Percentiles rank a stretch among this genome's conserved stretches.
phyloP scores from a whole-genome alignment of 75 land plant species.

The Isoetes taiwanensis region DNA sequence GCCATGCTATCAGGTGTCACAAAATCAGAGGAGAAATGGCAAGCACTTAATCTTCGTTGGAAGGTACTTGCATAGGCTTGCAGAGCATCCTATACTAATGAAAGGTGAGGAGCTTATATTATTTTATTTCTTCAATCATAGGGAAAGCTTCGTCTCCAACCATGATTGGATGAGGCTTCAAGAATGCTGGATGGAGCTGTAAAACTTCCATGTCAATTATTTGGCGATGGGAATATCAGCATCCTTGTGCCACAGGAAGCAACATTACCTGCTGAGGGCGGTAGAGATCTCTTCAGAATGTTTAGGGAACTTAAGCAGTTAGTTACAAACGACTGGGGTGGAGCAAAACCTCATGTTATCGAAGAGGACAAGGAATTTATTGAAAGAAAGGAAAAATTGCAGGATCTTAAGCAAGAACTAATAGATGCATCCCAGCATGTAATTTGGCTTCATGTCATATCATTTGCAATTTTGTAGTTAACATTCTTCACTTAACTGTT shows the following conservation, averaged over 20 bases:
- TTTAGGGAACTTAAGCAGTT: constrained; percentile 91
- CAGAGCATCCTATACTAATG: constrained; percentile 55
- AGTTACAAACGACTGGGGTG: constrained; percentile 79
- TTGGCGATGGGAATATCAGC: constrained; percentile 33
- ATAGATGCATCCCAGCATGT: constrained; percentile 77
- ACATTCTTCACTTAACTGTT: too few relatives aligned
- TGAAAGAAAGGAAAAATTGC: constrained; percentile 72
- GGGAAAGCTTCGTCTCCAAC: constrained; percentile 48
- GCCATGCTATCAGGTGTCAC: too few relatives aligned
- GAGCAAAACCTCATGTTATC: constrained; percentile 35
- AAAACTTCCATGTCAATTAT: constrained; percentile 51
- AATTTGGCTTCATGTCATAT: not conserved
- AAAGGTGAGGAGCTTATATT: constrained; percentile 58
- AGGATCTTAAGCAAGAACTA: constrained; percentile 59
- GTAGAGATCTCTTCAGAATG: constrained; percentile 58
- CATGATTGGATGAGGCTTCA: constrained; percentile 68
- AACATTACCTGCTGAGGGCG: constrained; percentile 65
- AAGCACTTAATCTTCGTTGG: too few relatives aligned
- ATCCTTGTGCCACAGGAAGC: constrained; percentile 42
- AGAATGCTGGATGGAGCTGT: constrained; percentile 86
- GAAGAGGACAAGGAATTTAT: constrained; percentile 87
- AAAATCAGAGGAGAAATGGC: too few relatives aligned
- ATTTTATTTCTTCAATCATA: constrained; percentile 51
- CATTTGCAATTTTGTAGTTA: too few relatives aligned
- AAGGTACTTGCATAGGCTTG: constrained; percentile 52